Evolutionary conservation across 306 rosid genomes (phyloP), one percentile per base, ranked within the genome.

Genomic region (Astragalus membranaceus): DNA sequence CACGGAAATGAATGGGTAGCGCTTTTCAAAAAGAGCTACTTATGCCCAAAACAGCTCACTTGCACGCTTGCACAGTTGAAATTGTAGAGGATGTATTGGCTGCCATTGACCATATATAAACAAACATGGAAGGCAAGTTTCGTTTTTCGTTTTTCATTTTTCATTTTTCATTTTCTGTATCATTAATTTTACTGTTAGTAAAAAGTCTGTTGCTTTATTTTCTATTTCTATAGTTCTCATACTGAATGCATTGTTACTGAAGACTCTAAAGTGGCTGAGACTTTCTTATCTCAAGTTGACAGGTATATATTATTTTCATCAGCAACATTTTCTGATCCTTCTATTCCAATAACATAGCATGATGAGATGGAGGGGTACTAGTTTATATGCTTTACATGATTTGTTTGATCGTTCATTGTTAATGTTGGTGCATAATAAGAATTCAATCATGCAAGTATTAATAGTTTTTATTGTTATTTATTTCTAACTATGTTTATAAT

Each of bases 51-150:
- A 88, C 64, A 85, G 92, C 69, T 82, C 90, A 63, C 52, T 87
- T 79, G 85, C n/a, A n/a, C n/a, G n/a, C 96, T 59, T 93, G 96
- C 86, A 80, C 96, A 15, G 67, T 93, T 55, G 97, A 93, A 81
- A 81, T 93, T 48, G 97, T 90, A 36, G 97, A 87, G 14, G 95
- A 93, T 55, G 87, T 93, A 20, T 72, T 46, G 52, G 80, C 86
- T 67, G 98, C 98, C 66, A 84, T 88, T 79, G 80, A 87, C 53
- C 98, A 88, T 83, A n/a, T n/a, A 90, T 93, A 67, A 77, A 82
- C 68, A 65, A 72, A 67, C 75, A 87, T 77, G 98, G 94, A 84
- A 90, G 97, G 98, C 77, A 79, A 39, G 78, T 55, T 68, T n/a
- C n/a, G n/a, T n/a, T 8, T 53, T 1, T 55, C 43, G 37, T 75